Evolutionary conservation across 1,284 basidiomycete species (phyloP).

Genomic region (Cryptococcus sp.): DNA sequence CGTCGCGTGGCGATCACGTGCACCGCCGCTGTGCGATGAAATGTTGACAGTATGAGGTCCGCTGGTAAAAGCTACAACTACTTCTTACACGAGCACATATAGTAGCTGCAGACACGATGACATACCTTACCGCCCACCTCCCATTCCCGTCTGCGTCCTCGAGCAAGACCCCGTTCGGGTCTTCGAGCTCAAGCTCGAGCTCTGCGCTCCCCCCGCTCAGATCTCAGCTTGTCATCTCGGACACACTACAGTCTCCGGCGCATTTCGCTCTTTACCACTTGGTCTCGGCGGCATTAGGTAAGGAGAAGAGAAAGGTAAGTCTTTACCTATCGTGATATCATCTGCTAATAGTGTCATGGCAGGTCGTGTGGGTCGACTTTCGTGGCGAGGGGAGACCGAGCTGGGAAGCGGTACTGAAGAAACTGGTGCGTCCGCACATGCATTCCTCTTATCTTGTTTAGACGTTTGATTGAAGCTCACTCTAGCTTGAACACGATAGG

Average conservation of each 20-base stretch:
- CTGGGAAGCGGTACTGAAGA: constrained; percentile 41
- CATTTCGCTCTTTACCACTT: constrained; percentile 48
- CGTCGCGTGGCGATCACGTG: not conserved
- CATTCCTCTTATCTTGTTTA: not conserved
- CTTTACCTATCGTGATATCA: not conserved
- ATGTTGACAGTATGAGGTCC: too few species aligned
- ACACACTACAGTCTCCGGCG: constrained; percentile 44
- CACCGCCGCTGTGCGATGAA: not conserved
- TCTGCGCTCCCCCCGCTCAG: constrained; percentile 36
- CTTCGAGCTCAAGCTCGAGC: not conserved
- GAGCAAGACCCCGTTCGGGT: not conserved
- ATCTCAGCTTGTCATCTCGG: constrained; percentile 46
- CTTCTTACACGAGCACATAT: not conserved
- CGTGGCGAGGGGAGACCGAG: constrained; percentile 35
- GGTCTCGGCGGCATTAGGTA: constrained; percentile 29
- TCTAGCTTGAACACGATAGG: constrained; percentile 18
- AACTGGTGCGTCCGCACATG: constrained; percentile 42
- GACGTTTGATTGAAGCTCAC: not conserved
- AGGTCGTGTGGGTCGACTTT: constrained; percentile 47
- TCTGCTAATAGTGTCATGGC: constrained; percentile 3
- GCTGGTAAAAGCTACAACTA: too few species aligned
- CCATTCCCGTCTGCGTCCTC: constrained; percentile 28
- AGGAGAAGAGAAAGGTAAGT: constrained; percentile 25
- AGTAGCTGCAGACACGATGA: constrained; percentile 23
- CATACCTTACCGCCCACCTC: constrained; percentile 37